A percentile compares a stretch with the other conserved stretches of the same genome.
Conservation (phyloP, 1,139 yeast species). For the Diutina neorugosa region DNA sequence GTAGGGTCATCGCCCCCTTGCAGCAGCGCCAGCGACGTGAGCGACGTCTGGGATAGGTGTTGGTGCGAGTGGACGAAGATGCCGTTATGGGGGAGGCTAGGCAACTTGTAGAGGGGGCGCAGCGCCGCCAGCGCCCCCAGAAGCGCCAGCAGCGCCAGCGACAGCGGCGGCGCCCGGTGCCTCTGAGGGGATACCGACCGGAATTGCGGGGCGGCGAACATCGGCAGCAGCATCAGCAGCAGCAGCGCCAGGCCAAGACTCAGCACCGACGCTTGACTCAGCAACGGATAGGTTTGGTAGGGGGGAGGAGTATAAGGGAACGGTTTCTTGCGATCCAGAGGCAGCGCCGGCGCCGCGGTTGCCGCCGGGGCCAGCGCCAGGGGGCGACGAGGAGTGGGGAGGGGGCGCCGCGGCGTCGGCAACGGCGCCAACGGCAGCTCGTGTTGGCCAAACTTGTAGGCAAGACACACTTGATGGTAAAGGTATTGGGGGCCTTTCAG, state of each 20-base stretch:
- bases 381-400: not conserved
- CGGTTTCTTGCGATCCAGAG: not conserved
- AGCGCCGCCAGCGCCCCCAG: not conserved
- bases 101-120: not conserved
- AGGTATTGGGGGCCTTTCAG: conserved; percentile 3
- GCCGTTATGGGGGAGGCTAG: conserved; percentile 1
- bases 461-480: conserved; percentile 1
- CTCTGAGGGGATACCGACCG: not conserved
- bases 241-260: conserved; percentile 1
- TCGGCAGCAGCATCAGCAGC: conserved; percentile 1
- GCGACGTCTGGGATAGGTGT: not conserved
- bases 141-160: not conserved
- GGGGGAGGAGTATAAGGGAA: not conserved
- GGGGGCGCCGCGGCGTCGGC: not conserved
- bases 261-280: not conserved
- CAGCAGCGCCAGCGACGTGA: conserved; percentile 2
- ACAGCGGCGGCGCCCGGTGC: not conserved
- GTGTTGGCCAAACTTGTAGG: not conserved
- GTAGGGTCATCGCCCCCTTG: not conserved
- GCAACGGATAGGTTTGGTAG: not conserved
- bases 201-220: conserved; percentile 1
- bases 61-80: conserved; percentile 2
- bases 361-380: not conserved
- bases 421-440: not conserved
- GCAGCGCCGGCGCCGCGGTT: not conserved